These are phyloP conservation scores for Vitis cinerea DNA, from an alignment of 164 flowering plant species.

Conservation along the genomic window DNA sequence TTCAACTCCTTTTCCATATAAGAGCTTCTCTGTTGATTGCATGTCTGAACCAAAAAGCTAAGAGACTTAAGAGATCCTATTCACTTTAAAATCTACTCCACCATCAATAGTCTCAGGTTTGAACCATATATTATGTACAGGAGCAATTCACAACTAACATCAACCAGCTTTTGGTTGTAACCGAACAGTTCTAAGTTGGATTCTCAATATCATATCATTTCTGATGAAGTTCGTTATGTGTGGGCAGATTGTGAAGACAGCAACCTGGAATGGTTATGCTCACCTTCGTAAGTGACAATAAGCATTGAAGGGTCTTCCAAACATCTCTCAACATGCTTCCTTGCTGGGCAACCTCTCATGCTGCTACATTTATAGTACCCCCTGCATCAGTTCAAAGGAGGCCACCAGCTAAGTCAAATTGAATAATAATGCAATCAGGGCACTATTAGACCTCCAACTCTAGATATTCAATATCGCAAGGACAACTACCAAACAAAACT, in stretches of 20 bases:
- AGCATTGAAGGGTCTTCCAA: conserved; percentile 46
- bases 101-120: not conserved
- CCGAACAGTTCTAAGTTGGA: conserved; percentile 7
- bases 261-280: conserved; percentile 44
- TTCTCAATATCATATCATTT: conserved; percentile 6
- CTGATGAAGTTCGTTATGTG: conserved; percentile 8
- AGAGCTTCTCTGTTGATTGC: not conserved
- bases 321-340: conserved; percentile 36
- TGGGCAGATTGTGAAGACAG: conserved; percentile 24
- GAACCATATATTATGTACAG: conserved; percentile 11
- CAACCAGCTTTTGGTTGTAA: not conserved
- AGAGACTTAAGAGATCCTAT: conserved; percentile 1
- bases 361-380: conserved; percentile 3
- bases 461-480: no score
- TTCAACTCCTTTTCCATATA: not conserved
- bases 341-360: conserved; percentile 4
- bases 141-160: conserved; percentile 11
- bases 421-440: no score
- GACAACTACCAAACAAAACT: no score
- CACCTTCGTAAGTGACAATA: conserved; percentile 47
- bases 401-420: no score
- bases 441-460: no score
- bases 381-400: not conserved
- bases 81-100: conserved; percentile 3
- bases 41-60: conserved; percentile 2